A percentile compares a stretch with the other conserved stretches of the same genome.
phyloP scores from a whole-genome alignment of 2,329 filamentous ascomycete species.

The Penicillium palitans region DNA sequence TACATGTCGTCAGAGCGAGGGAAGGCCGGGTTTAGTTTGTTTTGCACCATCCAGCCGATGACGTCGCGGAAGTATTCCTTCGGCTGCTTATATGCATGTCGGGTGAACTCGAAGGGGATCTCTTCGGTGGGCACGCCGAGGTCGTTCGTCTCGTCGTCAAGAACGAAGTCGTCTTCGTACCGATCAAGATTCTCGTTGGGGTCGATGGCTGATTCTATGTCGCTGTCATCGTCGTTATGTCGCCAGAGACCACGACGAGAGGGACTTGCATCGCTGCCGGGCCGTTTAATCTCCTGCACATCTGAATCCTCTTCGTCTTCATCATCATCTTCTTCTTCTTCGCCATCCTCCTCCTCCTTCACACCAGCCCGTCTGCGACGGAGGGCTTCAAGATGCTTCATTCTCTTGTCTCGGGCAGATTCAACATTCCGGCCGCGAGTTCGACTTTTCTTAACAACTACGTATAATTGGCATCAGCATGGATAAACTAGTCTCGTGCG shows the following conservation, averaged over 20 bases:
- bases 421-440: slow-evolving; percentile 44
- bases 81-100: slow-evolving; percentile 64
- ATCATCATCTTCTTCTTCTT: slow-evolving; percentile 5
- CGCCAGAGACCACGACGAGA: slow-evolving; percentile 8
- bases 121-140: slow-evolving; percentile 58
- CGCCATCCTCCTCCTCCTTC: slow-evolving; percentile 29
- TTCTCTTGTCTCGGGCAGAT: slow-evolving; percentile 41
- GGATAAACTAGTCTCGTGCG: background rate
- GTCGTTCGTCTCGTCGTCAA: slow-evolving; percentile 60
- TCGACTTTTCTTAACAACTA: slow-evolving; percentile 41
- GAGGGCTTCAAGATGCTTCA: slow-evolving; percentile 46
- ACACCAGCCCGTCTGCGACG: slow-evolving; percentile 46
- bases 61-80: slow-evolving; percentile 72
- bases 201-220: slow-evolving; percentile 31
- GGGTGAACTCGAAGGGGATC: slow-evolving; percentile 69
- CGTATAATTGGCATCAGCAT: background rate
- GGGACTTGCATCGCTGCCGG: slow-evolving; percentile 2
- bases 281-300: slow-evolving; percentile 12
- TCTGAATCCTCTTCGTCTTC: slow-evolving; percentile 20
- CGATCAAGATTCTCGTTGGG: slow-evolving; percentile 52
- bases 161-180: slow-evolving; percentile 65
- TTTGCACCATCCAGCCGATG: slow-evolving; percentile 79
- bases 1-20: slow-evolving; percentile 64
- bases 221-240: slow-evolving; percentile 29
- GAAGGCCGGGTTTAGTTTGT: slow-evolving; percentile 72